Conservation (phyloP, 1,139 yeast genomes). For the Spencermartinsiella ligniputridi region DNA sequence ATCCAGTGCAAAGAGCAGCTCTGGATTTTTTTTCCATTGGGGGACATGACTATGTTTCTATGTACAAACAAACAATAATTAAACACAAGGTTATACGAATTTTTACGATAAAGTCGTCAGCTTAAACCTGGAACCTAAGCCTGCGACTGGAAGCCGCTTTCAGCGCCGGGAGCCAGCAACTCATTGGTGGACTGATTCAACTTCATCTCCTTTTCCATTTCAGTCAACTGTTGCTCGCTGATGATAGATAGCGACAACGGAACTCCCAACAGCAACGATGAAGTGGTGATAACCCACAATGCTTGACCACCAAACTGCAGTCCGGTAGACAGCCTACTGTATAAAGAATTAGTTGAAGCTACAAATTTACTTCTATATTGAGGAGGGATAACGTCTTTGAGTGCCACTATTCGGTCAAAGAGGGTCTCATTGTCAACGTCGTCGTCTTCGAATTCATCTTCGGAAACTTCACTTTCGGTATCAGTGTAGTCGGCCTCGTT, state of each 20-base stretch:
- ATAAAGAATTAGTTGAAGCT: constrained; percentile 30
- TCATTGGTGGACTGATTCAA: constrained; percentile 83
- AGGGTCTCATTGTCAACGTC: constrained; percentile 80
- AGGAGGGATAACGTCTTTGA: constrained; percentile 90
- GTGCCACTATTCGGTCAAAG: constrained; percentile 80
- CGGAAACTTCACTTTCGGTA: constrained; percentile 33
- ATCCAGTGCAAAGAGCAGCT: no score
- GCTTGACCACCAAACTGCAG: constrained; percentile 62
- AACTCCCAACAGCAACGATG: constrained; percentile 82
- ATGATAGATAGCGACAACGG: constrained; percentile 87
- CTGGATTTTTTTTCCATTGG: no score
- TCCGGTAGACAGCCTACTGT: constrained; percentile 36
- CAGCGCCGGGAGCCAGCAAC: constrained; percentile 73
- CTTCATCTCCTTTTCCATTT: constrained; percentile 89
- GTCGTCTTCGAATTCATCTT: constrained; percentile 64
- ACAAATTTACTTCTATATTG: constrained; percentile 58
- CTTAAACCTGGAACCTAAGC: background rate
- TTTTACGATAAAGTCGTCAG: no score
- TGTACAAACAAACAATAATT: background rate
- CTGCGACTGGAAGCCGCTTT: constrained; percentile 45
- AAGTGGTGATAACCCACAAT: constrained; percentile 82
- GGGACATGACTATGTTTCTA: no score
- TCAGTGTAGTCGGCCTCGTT: constrained; percentile 33
- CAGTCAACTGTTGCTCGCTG: constrained; percentile 89
- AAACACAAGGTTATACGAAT: background rate